These are phyloP conservation scores for Aspergillus cavernicola DNA, from an alignment of 495 filamentous ascomycete species.

Conservation along the genomic window DNA sequence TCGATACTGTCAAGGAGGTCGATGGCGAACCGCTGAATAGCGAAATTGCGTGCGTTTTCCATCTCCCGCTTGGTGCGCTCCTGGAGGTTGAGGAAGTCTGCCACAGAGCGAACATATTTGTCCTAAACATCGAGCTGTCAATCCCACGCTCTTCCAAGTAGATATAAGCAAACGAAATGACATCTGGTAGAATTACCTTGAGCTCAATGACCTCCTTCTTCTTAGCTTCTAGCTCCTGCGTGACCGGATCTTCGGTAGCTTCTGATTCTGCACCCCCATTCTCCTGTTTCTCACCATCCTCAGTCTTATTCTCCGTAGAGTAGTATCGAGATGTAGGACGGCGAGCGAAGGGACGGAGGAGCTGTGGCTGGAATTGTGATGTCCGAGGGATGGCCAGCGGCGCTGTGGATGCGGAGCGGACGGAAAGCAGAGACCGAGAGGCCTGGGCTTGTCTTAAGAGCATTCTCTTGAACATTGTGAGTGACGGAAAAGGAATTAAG, in stretches of 20 bases:
- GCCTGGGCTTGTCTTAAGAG: constrained; percentile 43
- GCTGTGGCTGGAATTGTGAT: constrained; percentile 36
- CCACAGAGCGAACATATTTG: constrained; percentile 85
- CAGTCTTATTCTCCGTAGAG: constrained; percentile 40
- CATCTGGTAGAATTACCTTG: constrained; percentile 58
- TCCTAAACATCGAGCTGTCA: constrained; percentile 69
- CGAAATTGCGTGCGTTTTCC: constrained; percentile 81
- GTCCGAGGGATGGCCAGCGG: constrained; percentile 36
- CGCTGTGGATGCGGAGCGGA: constrained; percentile 30
- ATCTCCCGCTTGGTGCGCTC: constrained; percentile 90
- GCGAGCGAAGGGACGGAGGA: constrained; percentile 30
- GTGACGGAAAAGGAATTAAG: constrained; percentile 8
- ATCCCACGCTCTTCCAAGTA: no score
- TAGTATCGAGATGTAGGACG: constrained; percentile 33
- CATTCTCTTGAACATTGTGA: constrained; percentile 45
- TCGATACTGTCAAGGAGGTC: constrained; percentile 93
- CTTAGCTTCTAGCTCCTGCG: constrained; percentile 76
- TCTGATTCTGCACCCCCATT: constrained; percentile 27
- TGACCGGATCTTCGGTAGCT: constrained; percentile 47
- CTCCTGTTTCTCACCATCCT: constrained; percentile 35
- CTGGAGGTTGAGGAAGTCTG: constrained; percentile 96
- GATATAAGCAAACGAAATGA: no score
- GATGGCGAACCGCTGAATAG: constrained; percentile 89
- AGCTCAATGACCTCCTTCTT: constrained; percentile 77
- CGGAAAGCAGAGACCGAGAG: constrained; percentile 34